Evolutionary conservation across 306 rosid species (phyloP).

Genomic region (Cucurbita maxima): DNA sequence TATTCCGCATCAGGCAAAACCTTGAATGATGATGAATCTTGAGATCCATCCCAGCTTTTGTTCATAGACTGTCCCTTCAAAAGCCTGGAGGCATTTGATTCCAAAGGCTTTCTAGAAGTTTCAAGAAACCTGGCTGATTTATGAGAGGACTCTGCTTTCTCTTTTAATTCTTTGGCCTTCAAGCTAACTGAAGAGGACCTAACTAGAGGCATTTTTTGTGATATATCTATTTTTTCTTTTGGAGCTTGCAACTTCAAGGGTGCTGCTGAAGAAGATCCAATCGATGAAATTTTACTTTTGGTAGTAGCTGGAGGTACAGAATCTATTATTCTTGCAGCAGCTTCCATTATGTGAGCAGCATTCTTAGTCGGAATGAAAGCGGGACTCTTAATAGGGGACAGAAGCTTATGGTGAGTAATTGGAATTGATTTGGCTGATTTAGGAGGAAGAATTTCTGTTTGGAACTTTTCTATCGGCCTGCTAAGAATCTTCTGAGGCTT

Average conservation of each 20-base stretch:
- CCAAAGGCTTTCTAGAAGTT: slow-evolving; percentile 37
- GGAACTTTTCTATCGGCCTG: slow-evolving; percentile 84
- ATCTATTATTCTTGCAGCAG: slow-evolving; percentile 84
- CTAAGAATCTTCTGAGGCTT: slow-evolving; percentile 35
- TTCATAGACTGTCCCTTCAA: slow-evolving; percentile 74
- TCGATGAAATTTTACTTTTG: slow-evolving; percentile 35
- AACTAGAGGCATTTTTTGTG: slow-evolving; percentile 35
- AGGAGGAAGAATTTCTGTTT: slow-evolving; percentile 86
- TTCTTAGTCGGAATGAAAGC: slow-evolving; percentile 58
- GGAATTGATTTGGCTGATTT: slow-evolving; percentile 87
- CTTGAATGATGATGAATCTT: slow-evolving; percentile 36
- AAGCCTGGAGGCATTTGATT: slow-evolving; percentile 62
- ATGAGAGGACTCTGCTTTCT: slow-evolving; percentile 40
- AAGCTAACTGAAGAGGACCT: slow-evolving; percentile 40
- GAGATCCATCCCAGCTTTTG: slow-evolving; percentile 85
- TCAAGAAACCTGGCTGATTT: slow-evolving; percentile 38
- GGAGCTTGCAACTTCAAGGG: slow-evolving; percentile 69
- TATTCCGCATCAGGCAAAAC: slow-evolving; percentile 29
- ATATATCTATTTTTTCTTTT: slow-evolving; percentile 55
- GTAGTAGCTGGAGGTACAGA: slow-evolving; percentile 40
- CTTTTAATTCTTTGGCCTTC: slow-evolving; percentile 41
- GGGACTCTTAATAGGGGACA: slow-evolving; percentile 81
- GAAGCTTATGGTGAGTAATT: slow-evolving; percentile 73
- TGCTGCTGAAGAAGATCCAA: slow-evolving; percentile 35
- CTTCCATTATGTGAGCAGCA: slow-evolving; percentile 92